Percentiles rank a stretch among this genome's conserved stretches.
These are phyloP conservation scores for Paecilomyces sp. DNA, from an alignment of 2,329 filamentous ascomycete genomes.

Conservation along the genomic window DNA sequence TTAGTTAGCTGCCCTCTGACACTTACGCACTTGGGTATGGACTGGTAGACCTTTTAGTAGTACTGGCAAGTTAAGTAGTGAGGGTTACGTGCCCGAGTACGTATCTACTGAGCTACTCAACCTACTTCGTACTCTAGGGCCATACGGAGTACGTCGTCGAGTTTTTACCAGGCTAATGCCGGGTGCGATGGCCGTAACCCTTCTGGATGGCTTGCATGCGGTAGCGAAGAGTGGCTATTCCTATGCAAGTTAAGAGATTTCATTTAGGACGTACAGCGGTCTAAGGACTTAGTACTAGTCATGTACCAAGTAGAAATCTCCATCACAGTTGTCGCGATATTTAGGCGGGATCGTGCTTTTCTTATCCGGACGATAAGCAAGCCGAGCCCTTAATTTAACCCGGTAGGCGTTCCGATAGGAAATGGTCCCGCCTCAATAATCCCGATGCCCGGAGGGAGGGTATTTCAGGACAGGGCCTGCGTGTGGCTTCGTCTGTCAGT, in stretches of 20 bases:
- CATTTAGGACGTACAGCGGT: background rate
- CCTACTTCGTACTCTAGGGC: no score
- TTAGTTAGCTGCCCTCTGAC: background rate
- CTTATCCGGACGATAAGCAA: background rate
- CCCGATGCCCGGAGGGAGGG: background rate
- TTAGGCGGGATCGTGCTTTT: background rate
- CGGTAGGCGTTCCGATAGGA: background rate
- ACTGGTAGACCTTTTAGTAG: background rate
- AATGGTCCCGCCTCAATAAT: background rate
- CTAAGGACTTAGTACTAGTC: background rate
- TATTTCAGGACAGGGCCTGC: background rate
- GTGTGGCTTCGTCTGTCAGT: background rate
- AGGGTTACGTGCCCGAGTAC: background rate
- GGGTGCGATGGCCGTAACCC: background rate
- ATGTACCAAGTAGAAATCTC: background rate
- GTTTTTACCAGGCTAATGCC: background rate
- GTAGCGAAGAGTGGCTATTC: background rate
- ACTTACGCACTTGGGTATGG: background rate
- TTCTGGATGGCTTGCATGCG: background rate
- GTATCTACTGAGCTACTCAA: no score
- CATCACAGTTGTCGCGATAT: background rate
- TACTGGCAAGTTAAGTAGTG: background rate
- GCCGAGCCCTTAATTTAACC: background rate
- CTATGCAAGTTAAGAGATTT: background rate
- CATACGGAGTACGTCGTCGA: background rate